phyloP scores from a whole-genome alignment of 2,329 filamentous ascomycete species.

The Pyrenophora tritici-repentis region DNA sequence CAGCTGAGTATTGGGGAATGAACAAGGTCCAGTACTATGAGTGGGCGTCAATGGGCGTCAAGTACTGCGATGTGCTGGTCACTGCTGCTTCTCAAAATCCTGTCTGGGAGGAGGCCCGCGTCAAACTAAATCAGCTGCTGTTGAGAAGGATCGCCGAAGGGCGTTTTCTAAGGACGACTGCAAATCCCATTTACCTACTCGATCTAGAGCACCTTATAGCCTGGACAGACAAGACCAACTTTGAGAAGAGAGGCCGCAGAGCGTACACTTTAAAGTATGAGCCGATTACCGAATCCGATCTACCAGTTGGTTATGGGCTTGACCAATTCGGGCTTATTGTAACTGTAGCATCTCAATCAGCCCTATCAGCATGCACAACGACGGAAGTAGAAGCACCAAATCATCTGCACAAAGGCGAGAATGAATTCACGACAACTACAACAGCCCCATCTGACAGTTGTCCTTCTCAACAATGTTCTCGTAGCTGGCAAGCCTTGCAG shows the following conservation, averaged over 20 bases:
- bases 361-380: too few species aligned
- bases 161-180: slow-evolving; percentile 4
- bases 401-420: too few species aligned
- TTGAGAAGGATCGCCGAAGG: slow-evolving; percentile 16
- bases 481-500: too few species aligned
- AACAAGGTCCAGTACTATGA: slow-evolving; percentile 20
- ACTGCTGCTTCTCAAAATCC: slow-evolving; percentile 15
- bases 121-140: slow-evolving; percentile 22
- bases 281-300: slow-evolving; percentile 5
- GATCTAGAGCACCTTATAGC: slow-evolving; percentile 13
- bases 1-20: slow-evolving; percentile 10
- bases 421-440: too few species aligned
- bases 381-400: too few species aligned
- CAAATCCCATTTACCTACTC: slow-evolving; percentile 12
- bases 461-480: too few species aligned
- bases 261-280: slow-evolving; percentile 5
- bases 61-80: slow-evolving; percentile 19
- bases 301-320: slow-evolving; percentile 18
- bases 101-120: slow-evolving; percentile 14
- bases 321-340: slow-evolving; percentile 21
- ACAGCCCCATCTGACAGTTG: too few species aligned
- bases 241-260: slow-evolving; percentile 9
- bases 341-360: too few species aligned
- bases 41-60: slow-evolving; percentile 16
- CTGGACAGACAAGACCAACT: slow-evolving; percentile 10